Conservation (phyloP, 805 yeast genomes). For the Suhomyces tanzawaensis region DNA sequence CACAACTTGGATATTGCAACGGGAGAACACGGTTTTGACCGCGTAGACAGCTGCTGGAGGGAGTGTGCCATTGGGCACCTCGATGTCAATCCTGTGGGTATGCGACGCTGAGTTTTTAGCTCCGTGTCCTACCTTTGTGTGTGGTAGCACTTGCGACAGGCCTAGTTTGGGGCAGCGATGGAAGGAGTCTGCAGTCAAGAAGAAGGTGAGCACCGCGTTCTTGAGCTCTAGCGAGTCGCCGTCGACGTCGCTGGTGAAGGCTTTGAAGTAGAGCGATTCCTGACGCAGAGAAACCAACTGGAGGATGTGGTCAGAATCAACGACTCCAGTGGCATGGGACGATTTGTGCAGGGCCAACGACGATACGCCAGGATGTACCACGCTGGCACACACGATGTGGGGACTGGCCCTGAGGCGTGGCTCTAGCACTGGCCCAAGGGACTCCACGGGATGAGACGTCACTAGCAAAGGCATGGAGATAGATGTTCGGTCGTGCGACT, state of each 20-base stretch:
- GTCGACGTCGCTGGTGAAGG: not conserved
- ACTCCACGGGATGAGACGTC: too few species aligned
- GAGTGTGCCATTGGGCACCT: not conserved
- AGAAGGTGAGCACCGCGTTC: constrained; percentile 4
- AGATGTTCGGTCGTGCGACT: too few species aligned
- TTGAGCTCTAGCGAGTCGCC: not conserved
- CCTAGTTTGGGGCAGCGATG: constrained; percentile 10
- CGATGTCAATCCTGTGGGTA: constrained; percentile 9
- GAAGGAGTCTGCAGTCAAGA: constrained; percentile 7
- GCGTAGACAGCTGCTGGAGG: constrained; percentile 5
- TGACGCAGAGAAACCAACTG: not conserved
- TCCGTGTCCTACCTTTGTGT: constrained; percentile 21
- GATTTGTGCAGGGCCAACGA: not conserved
- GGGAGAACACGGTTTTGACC: constrained; percentile 4
- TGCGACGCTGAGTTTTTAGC: constrained; percentile 13
- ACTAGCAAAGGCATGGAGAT: too few species aligned
- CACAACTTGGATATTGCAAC: constrained; percentile 1
- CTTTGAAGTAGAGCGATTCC: not conserved
- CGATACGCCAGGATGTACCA: not conserved
- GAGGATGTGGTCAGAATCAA: not conserved
- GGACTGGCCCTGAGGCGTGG: too few species aligned
- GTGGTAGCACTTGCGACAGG: constrained; percentile 10
- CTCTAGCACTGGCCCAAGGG: too few species aligned
- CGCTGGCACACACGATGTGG: too few species aligned
- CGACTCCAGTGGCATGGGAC: not conserved